A percentile compares a stretch with the other conserved stretches of the same genome.
Evolutionary conservation across 106 monocot species (phyloP).

Genomic region (Dendrobium nobile): DNA sequence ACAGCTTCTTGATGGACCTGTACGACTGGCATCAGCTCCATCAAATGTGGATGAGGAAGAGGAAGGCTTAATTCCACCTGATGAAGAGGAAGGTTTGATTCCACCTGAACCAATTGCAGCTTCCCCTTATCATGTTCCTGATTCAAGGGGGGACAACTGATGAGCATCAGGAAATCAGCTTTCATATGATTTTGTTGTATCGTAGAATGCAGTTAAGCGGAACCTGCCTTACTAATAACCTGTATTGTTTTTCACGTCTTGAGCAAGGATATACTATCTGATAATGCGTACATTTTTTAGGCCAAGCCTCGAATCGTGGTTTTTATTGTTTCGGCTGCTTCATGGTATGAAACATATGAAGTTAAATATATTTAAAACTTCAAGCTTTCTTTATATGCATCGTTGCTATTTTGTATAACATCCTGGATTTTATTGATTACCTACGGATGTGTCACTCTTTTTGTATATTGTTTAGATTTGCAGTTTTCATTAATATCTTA

Average conservation of each 20-base stretch:
- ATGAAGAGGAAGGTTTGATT: constrained; percentile 24
- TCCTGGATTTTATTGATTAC: too few relatives aligned
- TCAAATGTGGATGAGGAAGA: constrained; percentile 32
- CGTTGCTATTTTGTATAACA: too few relatives aligned
- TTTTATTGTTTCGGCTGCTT: too few relatives aligned
- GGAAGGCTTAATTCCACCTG: constrained; percentile 43
- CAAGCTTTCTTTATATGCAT: background rate
- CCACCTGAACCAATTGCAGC: background rate
- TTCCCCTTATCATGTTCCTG: background rate
- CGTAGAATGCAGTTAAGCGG: background rate
- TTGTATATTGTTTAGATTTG: too few relatives aligned
- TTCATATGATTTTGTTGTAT: background rate
- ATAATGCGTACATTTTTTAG: too few relatives aligned
- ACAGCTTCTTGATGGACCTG: background rate
- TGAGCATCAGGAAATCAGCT: background rate
- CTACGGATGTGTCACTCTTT: too few relatives aligned
- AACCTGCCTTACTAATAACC: background rate
- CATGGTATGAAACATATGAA: background rate
- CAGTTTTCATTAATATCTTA: too few relatives aligned
- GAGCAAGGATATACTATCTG: too few relatives aligned
- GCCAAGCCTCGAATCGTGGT: too few relatives aligned
- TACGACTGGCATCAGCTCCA: background rate
- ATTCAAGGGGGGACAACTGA: background rate
- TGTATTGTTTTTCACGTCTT: too few relatives aligned
- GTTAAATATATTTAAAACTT: background rate